Conservation (phyloP, 2,329 filamentous ascomycete species). For the Penicillium corylophilum region DNA sequence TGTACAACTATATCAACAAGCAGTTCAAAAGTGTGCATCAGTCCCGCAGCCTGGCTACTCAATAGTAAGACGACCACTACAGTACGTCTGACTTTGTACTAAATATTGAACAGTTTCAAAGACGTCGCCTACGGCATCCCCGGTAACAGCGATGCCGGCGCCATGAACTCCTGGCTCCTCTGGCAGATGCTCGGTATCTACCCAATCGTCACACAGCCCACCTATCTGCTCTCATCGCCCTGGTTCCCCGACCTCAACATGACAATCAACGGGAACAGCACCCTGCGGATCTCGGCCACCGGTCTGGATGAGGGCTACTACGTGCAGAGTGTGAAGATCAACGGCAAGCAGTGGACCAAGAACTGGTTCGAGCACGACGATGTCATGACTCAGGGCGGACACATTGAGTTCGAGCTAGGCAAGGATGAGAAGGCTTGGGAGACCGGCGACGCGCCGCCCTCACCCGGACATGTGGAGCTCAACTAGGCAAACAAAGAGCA, state of each 20-base stretch:
- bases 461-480: slow-evolving; percentile 41
- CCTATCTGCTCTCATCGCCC: slow-evolving; percentile 49
- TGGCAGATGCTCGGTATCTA: slow-evolving; percentile 54
- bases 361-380: slow-evolving; percentile 59
- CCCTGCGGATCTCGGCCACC: slow-evolving; percentile 48
- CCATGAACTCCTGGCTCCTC: slow-evolving; percentile 52
- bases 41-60: slow-evolving; percentile 58
- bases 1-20: slow-evolving; percentile 67
- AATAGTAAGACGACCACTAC: slow-evolving; percentile 38
- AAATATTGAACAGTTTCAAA: slow-evolving; percentile 46
- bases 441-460: slow-evolving; percentile 52
- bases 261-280: slow-evolving; percentile 31
- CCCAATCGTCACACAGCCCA: slow-evolving; percentile 49
- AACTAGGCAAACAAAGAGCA: not conserved
- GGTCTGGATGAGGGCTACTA: slow-evolving; percentile 50
- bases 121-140: slow-evolving; percentile 59
- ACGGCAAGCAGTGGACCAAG: slow-evolving; percentile 52
- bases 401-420: slow-evolving; percentile 49
- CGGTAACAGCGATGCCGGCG: slow-evolving; percentile 66
- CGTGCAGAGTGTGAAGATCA: slow-evolving; percentile 55
- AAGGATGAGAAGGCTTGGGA: slow-evolving; percentile 47
- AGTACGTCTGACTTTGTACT: not conserved
- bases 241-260: slow-evolving; percentile 45
- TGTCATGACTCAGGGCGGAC: slow-evolving; percentile 42
- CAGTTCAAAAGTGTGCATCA: slow-evolving; percentile 63